Evolutionary conservation across 2,329 filamentous ascomycete species (phyloP).

Genomic region (Neospermospora avenae): DNA sequence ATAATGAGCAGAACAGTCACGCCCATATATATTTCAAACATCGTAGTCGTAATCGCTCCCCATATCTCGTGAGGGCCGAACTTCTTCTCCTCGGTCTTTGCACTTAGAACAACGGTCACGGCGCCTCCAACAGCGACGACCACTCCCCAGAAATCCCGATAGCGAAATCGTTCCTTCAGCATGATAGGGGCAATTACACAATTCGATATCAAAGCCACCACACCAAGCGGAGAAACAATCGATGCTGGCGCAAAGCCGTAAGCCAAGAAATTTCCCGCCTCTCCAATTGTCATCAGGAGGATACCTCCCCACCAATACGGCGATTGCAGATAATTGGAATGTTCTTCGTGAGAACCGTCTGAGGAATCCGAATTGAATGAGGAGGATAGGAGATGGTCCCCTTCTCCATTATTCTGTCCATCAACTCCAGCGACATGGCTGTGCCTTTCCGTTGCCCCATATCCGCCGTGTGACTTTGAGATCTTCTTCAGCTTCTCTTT

Average conservation of each 20-base stretch:
- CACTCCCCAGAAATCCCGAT: conserved; percentile 83
- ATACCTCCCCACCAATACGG: conserved; percentile 97
- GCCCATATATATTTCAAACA: conserved; percentile 86
- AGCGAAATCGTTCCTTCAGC: conserved; percentile 85
- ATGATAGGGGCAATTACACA: conserved; percentile 94
- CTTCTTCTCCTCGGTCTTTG: conserved; percentile 84
- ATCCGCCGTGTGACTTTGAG: conserved; percentile 36
- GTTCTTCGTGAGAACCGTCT: conserved; percentile 38
- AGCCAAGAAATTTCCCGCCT: conserved; percentile 93
- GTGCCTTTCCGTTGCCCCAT: conserved; percentile 37
- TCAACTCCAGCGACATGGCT: conserved; percentile 33
- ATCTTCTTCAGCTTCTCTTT: conserved; percentile 53
- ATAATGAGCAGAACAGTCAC: conserved; percentile 73
- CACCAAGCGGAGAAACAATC: conserved; percentile 92
- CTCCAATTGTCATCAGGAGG: conserved; percentile 85
- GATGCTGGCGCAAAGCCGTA: conserved; percentile 98
- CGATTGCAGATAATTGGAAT: conserved; percentile 75
- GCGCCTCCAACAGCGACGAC: conserved; percentile 82
- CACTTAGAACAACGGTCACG: conserved; percentile 89
- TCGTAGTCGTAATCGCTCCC: conserved; percentile 80
- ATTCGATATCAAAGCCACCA: conserved; percentile 95
- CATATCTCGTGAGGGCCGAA: conserved; percentile 88
- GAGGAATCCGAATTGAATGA: conserved; percentile 44
- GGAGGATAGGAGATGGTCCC: conserved; percentile 50
- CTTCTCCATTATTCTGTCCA: conserved; percentile 38